A percentile compares a stretch with the other conserved stretches of the same genome.
These are phyloP conservation scores for Arachnomyces sp. DNA, from an alignment of 2,329 filamentous ascomycete species.

Conservation along the genomic window DNA sequence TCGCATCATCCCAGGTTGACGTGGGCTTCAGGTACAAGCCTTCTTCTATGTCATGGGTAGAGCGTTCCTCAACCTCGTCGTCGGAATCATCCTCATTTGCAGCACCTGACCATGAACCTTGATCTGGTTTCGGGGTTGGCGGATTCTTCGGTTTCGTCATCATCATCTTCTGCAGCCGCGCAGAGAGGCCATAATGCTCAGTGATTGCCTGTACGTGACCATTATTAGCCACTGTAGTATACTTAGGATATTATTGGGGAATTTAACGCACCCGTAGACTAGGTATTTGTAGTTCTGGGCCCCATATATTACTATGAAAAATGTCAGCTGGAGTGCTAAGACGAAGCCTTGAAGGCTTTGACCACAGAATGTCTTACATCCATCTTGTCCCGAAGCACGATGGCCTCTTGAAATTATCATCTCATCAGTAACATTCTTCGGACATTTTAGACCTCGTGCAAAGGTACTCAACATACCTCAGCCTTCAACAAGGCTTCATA, in stretches of 20 bases:
- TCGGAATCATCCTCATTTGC: background rate
- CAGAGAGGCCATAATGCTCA: conserved; percentile 58
- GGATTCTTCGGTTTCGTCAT: conserved; percentile 40
- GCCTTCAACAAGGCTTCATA: conserved; percentile 25
- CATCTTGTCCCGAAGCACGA: conserved; percentile 53
- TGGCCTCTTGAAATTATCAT: conserved; percentile 31
- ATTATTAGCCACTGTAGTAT: background rate
- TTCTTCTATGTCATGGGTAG: conserved; percentile 14
- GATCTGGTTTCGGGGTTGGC: background rate
- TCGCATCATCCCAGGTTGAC: too few relatives aligned
- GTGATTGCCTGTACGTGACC: conserved; percentile 38
- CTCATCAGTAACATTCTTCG: background rate
- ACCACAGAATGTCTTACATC: conserved; percentile 47
- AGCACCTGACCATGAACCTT: conserved; percentile 2
- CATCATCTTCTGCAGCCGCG: conserved; percentile 57
- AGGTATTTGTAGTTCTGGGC: conserved; percentile 52
- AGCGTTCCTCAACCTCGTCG: background rate
- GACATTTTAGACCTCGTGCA: background rate
- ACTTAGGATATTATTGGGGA: background rate
- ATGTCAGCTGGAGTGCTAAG: background rate
- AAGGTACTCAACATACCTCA: conserved; percentile 19
- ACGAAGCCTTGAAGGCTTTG: background rate
- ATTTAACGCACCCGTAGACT: conserved; percentile 38
- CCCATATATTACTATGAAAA: conserved; percentile 56
- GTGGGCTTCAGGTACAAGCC: conserved; percentile 17